Base-by-base conservation (phyloP, 108 stramenopile genomes). In the Cyclostephanos tholiformis region DNA sequence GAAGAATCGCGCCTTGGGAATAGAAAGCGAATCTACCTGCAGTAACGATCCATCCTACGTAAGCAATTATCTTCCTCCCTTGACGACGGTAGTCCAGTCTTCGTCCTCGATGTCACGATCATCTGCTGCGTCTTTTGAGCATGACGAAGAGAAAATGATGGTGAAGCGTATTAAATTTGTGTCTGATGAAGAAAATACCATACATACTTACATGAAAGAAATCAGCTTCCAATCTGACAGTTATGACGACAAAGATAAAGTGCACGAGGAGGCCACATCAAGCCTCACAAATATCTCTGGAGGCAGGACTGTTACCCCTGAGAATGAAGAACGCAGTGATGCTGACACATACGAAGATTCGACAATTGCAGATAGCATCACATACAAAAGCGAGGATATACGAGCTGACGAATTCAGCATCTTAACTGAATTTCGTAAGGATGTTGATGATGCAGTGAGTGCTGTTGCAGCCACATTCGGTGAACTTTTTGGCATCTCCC, bases 381-480 rank as follows among this genome's bases (percentile, higher is more conserved):
- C 59, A 14, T 60, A 60, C 57, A 75, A 75, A 61, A 75, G 75
- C 38, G 65, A 52, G 17, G 35, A 38, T 60, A 0, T 38, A 16
- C 14, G 59, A 19, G 14, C 19, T 1, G 35, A 35, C 13, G 59
- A 60, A 1, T 38, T 60, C 19, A 11, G 16, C 43, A 44, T 66
- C 5, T 23, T 62, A 72, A 10, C 41, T 62, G 41, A 63, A 22
- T 53, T 32, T 71, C 32, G 17, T 72, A 14, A 79, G n/a, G 71
- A 79, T 63, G 78, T 79, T 12, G 71, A 75, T 44, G 51, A 61
- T 39, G 74, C 74, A 32, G 63, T 75, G 19, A 51, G 38, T 49
- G 65, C 30, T 6, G 57, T 79, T 10, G 78, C 71, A n/a, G 58
- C 66, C 50, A 66, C 78, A n/a, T 46, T 79, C 9, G 78, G 78